Conservation (phyloP, 164 flowering plant species). For the Saururus chinensis region DNA sequence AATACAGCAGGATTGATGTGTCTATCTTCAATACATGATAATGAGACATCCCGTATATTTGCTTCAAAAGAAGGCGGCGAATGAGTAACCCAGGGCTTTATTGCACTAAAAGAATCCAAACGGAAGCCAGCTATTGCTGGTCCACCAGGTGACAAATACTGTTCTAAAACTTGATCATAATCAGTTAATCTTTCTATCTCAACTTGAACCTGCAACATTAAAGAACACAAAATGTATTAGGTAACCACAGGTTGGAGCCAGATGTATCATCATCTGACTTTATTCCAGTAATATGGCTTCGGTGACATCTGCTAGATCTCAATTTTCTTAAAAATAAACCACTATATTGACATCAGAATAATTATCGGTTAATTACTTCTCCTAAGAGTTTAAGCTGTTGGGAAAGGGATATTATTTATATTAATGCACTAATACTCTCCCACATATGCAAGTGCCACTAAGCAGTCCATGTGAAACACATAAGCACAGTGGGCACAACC, state of each 20-base stretch:
- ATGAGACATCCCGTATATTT: conserved; percentile 26
- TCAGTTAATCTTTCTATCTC: conserved; percentile 59
- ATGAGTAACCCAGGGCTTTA: conserved; percentile 71
- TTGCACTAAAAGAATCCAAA: conserved; percentile 72
- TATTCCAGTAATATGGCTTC: no score
- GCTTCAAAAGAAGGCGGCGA: conserved; percentile 45
- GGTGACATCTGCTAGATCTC: no score
- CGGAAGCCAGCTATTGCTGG: conserved; percentile 87
- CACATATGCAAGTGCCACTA: no score
- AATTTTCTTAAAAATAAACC: no score
- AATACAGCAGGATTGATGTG: conserved; percentile 64
- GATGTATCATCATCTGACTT: background rate
- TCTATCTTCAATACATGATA: conserved; percentile 57
- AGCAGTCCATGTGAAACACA: no score
- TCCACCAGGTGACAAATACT: conserved; percentile 58
- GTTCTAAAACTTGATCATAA: conserved; percentile 69
- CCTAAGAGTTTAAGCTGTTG: no score
- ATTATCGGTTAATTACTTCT: no score
- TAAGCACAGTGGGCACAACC: no score
- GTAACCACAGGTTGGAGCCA: background rate
- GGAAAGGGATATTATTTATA: no score
- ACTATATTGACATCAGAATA: no score
- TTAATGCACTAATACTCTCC: no score
- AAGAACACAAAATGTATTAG: background rate
- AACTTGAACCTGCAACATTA: conserved; percentile 57